Percentiles rank a stretch among this genome's conserved stretches.
Conservation (phyloP, 139 green algal species). For the Coccomyxa sp. region DNA sequence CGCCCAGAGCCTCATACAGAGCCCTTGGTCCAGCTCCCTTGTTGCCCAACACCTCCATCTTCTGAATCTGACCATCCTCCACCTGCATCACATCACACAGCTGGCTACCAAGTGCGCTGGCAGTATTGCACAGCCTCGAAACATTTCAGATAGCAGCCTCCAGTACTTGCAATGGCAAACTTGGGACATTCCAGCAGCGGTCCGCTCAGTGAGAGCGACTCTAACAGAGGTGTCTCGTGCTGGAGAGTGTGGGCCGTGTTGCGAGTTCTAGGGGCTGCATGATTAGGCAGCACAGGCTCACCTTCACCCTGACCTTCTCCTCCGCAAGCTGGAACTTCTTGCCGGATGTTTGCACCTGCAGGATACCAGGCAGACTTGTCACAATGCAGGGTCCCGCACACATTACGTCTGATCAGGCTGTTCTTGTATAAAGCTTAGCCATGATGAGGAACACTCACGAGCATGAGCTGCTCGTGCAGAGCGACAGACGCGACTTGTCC, state of each 20-base stretch:
- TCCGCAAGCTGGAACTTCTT: constrained; percentile 16
- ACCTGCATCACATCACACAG: background rate
- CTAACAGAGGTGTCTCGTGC: no score
- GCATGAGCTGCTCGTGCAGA: no score
- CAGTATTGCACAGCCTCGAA: background rate
- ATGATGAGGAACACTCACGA: no score
- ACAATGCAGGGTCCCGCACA: background rate
- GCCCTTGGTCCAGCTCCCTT: constrained; percentile 5
- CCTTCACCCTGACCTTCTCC: constrained; percentile 22
- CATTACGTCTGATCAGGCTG: background rate
- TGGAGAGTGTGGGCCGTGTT: no score
- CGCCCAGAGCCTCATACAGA: constrained; percentile 26
- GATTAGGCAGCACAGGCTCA: constrained; percentile 19
- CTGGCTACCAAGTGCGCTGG: background rate
- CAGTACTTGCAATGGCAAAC: no score
- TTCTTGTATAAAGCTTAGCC: background rate
- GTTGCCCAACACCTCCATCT: constrained; percentile 14
- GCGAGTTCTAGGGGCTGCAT: no score
- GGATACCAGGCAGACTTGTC: background rate
- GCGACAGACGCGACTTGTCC: no score
- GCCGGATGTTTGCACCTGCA: constrained; percentile 14
- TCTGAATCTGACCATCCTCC: background rate
- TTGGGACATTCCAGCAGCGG: no score
- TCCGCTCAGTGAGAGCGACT: no score
- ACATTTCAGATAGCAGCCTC: constrained; percentile 18